phyloP scores from a whole-genome alignment of 1,284 basidiomycete species.

The Clitocybe nebularis region DNA sequence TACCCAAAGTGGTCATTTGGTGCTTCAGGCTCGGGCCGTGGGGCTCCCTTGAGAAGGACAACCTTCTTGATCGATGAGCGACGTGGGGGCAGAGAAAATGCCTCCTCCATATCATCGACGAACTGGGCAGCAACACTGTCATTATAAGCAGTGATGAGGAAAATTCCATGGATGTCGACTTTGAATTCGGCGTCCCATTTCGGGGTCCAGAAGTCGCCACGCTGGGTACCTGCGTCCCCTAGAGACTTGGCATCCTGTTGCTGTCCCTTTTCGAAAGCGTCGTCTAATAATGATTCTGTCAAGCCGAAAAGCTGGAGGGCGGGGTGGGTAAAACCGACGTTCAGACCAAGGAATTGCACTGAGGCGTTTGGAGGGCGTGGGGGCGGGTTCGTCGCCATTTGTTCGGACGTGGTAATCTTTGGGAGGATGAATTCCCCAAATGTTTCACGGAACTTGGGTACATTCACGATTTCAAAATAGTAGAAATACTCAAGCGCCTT shows the following conservation, averaged over 20 bases:
- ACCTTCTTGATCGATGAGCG: slow-evolving; percentile 13
- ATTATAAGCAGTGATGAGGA: slow-evolving; percentile 17
- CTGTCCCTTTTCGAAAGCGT: slow-evolving; percentile 17
- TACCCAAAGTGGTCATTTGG: slow-evolving; percentile 17
- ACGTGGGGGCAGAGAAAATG: slow-evolving; percentile 7
- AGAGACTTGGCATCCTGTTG: slow-evolving; percentile 16
- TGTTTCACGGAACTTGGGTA: slow-evolving; percentile 9
- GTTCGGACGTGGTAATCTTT: slow-evolving; percentile 14
- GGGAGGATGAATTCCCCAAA: slow-evolving; percentile 16
- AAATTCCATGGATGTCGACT: slow-evolving; percentile 17
- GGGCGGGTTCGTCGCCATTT: slow-evolving; percentile 9
- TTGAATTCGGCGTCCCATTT: slow-evolving; percentile 17
- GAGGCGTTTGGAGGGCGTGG: slow-evolving; percentile 7
- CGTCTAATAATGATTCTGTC: slow-evolving; percentile 13
- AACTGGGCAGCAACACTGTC: slow-evolving; percentile 11
- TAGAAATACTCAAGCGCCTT: slow-evolving; percentile 20
- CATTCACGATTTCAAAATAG: slow-evolving; percentile 14
- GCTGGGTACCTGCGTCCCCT: slow-evolving; percentile 16
- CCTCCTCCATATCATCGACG: slow-evolving; percentile 14
- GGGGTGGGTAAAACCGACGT: slow-evolving; percentile 14
- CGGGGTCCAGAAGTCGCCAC: slow-evolving; percentile 14
- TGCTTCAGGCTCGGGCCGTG: slow-evolving; percentile 8
- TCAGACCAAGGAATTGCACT: slow-evolving; percentile 13
- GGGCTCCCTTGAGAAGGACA: slow-evolving; percentile 13
- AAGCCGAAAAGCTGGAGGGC: slow-evolving; percentile 12